Conservation (phyloP, 441 rosid species). For the Croton laevigatus region DNA sequence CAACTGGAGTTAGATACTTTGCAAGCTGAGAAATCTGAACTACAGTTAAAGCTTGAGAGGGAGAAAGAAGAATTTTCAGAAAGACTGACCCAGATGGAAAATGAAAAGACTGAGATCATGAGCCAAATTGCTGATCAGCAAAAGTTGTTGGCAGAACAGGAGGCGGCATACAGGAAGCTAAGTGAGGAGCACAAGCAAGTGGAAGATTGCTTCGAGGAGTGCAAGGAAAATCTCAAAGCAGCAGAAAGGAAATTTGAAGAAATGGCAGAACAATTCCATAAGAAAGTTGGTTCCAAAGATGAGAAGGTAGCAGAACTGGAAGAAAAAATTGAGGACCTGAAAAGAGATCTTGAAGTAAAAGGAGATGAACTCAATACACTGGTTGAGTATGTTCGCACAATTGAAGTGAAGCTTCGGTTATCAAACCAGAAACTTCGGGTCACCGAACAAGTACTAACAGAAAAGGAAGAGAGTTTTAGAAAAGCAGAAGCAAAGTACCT, state of each 20-base stretch:
- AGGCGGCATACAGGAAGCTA: constrained; percentile 42
- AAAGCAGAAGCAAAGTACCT: constrained; percentile 57
- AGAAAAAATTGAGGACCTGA: constrained; percentile 56
- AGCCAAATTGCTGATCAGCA: constrained; percentile 51
- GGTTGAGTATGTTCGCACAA: constrained; percentile 48
- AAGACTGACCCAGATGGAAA: constrained; percentile 32
- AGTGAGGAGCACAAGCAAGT: constrained; percentile 52
- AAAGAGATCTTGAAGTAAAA: constrained; percentile 67
- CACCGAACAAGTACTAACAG: constrained; percentile 73
- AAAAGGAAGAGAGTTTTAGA: constrained; percentile 67
- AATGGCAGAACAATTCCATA: constrained; percentile 48
- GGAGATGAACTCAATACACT: constrained; percentile 61
- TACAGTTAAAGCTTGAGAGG: constrained; percentile 46
- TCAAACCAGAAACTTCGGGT: constrained; percentile 96
- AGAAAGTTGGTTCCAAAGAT: constrained; percentile 40
- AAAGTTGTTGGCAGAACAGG: constrained; percentile 51
- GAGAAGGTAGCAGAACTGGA: constrained; percentile 45
- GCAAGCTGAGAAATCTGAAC: constrained; percentile 36
- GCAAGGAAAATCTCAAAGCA: constrained; percentile 50
- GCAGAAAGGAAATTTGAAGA: constrained; percentile 62
- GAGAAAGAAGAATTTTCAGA: constrained; percentile 47
- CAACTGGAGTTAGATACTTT: constrained; percentile 48
- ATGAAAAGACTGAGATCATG: constrained; percentile 32
- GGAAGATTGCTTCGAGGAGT: constrained; percentile 45
- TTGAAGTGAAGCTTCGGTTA: constrained; percentile 82